Evolutionary conservation across 2,329 filamentous ascomycete genomes (phyloP).

Genomic region (Neofusicoccum umdonicola): DNA sequence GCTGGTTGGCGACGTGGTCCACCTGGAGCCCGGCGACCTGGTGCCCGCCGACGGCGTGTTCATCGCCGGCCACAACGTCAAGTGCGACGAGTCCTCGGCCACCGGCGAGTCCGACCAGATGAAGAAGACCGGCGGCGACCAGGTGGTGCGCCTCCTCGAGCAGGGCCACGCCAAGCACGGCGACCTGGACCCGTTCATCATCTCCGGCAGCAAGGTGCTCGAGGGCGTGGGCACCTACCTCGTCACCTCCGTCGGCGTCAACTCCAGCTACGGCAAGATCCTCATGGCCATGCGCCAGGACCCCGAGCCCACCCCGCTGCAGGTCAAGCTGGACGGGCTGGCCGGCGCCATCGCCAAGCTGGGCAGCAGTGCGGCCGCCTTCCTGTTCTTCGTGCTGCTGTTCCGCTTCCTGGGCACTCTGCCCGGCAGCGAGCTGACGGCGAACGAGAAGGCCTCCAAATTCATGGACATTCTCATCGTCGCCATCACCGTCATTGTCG

Average conservation of each 20-base stretch:
- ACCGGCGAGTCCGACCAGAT: conserved; percentile 73
- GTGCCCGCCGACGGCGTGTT: conserved; percentile 70
- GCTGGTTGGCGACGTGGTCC: conserved; percentile 67
- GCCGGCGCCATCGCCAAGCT: conserved; percentile 54
- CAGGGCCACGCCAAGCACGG: conserved; percentile 47
- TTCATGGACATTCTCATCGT: conserved; percentile 45
- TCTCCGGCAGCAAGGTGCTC: conserved; percentile 57
- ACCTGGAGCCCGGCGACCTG: conserved; percentile 67
- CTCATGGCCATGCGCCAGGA: conserved; percentile 57
- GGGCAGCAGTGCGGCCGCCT: conserved; percentile 29
- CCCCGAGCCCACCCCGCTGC: conserved; percentile 53
- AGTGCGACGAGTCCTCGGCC: conserved; percentile 71
- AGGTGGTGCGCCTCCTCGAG: conserved; percentile 42
- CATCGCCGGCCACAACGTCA: conserved; percentile 63
- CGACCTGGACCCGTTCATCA: conserved; percentile 59
- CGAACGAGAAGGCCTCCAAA: conserved; percentile 33
- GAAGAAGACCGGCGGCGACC: conserved; percentile 54
- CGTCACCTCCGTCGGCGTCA: conserved; percentile 54
- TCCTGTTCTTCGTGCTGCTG: conserved; percentile 38
- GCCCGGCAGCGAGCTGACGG: conserved; percentile 15
- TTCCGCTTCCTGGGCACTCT: conserved; percentile 37
- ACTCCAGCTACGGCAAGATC: conserved; percentile 56
- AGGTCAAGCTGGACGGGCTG: conserved; percentile 53
- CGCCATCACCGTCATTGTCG: conserved; percentile 42
- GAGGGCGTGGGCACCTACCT: conserved; percentile 56